These are phyloP conservation scores for Fusarium sp. DNA, from an alignment of 2,329 filamentous ascomycete species.

Conservation along the genomic window DNA sequence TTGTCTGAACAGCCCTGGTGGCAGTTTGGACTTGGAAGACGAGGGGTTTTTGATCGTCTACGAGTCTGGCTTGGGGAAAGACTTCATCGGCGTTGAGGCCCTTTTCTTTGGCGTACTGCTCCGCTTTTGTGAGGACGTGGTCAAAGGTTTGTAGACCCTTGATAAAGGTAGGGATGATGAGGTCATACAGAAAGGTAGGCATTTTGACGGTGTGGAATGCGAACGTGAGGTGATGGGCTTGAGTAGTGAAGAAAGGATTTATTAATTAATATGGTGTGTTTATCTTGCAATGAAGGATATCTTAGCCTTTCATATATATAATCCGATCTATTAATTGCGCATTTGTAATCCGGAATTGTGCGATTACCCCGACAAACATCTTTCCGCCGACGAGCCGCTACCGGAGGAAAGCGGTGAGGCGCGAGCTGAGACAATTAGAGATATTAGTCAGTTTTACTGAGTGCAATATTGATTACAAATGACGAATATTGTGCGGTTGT, in stretches of 20 bases:
- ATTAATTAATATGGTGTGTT: too few species aligned
- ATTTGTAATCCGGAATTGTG: not conserved
- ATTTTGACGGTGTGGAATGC: not conserved
- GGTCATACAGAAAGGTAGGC: conserved; percentile 1
- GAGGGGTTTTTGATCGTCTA: conserved; percentile 33
- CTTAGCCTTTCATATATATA: not conserved
- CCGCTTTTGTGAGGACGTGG: conserved; percentile 15
- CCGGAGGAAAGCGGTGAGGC: not conserved
- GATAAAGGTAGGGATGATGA: not conserved
- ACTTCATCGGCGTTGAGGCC: conserved; percentile 16
- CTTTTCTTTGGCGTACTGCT: conserved; percentile 34
- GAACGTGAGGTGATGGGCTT: fast-evolving
- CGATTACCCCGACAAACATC: not conserved
- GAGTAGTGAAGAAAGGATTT: not conserved
- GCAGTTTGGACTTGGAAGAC: conserved; percentile 34
- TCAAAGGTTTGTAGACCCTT: not conserved
- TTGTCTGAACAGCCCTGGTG: conserved; percentile 20
- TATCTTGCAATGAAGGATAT: too few species aligned
- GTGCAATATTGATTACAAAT: not conserved
- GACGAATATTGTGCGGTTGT: not conserved
- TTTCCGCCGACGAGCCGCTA: not conserved
- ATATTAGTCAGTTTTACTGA: not conserved
- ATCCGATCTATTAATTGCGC: fast-evolving
- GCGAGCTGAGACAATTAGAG: not conserved
- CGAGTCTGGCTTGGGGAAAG: conserved; percentile 17